Conservation (phyloP, 441 rosid genomes). For the Arabidopsis lyrata region DNA sequence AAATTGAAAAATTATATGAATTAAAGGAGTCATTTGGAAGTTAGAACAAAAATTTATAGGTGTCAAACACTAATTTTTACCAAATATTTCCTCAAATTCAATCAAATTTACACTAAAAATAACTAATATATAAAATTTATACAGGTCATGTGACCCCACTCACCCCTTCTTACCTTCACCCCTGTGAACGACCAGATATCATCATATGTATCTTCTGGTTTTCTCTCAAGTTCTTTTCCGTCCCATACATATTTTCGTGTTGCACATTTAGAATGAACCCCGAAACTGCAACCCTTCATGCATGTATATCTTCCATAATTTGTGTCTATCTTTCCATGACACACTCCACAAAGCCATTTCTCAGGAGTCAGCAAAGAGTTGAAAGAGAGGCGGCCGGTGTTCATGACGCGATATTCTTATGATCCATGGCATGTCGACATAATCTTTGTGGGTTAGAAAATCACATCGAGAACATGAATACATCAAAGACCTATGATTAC, state of each 20-base stretch:
- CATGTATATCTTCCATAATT: conserved; percentile 37
- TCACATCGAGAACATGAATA: not conserved
- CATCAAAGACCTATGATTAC: not conserved
- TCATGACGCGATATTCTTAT: conserved; percentile 31
- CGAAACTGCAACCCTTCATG: conserved; percentile 6
- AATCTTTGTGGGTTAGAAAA: conserved; percentile 1
- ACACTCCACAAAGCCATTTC: conserved; percentile 26
- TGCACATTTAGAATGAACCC: conserved; percentile 37
- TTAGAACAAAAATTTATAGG: no score
- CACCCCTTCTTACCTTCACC: no score
- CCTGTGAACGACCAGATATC: not conserved
- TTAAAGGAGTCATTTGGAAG: no score
- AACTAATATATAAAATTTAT: no score
- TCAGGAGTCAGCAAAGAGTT: conserved; percentile 5
- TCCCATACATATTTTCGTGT: conserved; percentile 33
- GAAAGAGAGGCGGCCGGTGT: conserved; percentile 27
- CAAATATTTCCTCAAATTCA: no score
- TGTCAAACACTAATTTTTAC: no score
- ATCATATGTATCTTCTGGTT: conserved; percentile 29
- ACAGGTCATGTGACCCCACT: no score
- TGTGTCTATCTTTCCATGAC: conserved; percentile 16
- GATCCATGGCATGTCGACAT: not conserved
- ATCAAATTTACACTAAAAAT: no score
- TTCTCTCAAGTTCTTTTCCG: conserved; percentile 24
- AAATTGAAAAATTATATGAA: no score